Evolutionary conservation across 441 rosid species (phyloP).

Genomic region (Populus hybrid): DNA sequence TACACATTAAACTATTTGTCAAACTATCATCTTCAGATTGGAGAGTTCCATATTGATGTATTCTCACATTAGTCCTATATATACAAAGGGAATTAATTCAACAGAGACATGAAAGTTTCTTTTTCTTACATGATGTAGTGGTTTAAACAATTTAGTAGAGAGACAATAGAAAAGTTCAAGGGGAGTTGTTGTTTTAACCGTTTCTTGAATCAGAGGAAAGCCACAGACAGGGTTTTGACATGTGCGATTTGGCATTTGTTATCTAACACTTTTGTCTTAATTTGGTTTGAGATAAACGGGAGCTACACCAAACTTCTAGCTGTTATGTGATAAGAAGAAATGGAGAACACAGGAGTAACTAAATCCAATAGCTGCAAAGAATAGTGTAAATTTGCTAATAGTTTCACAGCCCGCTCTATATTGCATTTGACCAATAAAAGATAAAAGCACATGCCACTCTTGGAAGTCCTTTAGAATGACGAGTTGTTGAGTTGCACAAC

Average conservation of each 20-base stretch:
- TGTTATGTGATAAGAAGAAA: too few relatives aligned
- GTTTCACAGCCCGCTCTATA: neutral
- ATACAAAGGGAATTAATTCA: neutral
- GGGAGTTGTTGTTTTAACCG: neutral
- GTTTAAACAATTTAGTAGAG: neutral
- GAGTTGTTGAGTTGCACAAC: neutral
- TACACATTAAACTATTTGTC: neutral
- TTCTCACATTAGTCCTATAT: neutral
- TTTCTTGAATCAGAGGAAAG: neutral
- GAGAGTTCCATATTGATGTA: neutral
- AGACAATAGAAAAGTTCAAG: neutral
- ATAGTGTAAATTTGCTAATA: neutral
- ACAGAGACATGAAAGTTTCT: neutral
- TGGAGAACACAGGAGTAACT: neutral
- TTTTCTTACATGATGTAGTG: neutral
- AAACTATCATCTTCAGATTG: neutral
- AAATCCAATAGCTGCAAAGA: neutral
- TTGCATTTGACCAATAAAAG: neutral
- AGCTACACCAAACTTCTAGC: conserved; percentile 1
- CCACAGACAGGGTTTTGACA: neutral
- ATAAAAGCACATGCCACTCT: neutral
- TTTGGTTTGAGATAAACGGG: too few relatives aligned
- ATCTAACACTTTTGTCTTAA: conserved; percentile 6
- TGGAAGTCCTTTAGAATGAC: neutral
- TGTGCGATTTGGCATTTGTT: neutral